Conservation (phyloP, 176 grass and related monocot species). For the Lolium rigidum region DNA sequence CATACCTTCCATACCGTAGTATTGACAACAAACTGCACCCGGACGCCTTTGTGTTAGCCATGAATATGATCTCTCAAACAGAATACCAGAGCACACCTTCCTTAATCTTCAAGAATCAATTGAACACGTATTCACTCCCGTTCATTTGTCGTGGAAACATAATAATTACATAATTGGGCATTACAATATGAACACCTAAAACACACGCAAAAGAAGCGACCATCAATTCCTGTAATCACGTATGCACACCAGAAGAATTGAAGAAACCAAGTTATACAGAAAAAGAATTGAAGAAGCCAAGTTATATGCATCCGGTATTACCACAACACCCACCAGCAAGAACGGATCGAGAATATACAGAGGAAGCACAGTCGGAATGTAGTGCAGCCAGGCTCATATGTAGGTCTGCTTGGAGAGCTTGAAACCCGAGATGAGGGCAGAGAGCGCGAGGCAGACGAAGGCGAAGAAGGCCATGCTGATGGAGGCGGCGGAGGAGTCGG, state of each 20-base stretch:
- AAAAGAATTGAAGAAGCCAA: no score
- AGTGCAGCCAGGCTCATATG: conserved; percentile 35
- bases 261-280: no score
- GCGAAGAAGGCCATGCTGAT: conserved; percentile 97
- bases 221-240: background rate
- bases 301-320: background rate
- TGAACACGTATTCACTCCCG: background rate
- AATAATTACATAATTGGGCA: background rate
- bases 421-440: conserved; percentile 81
- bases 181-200: background rate
- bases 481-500: conserved; percentile 80
- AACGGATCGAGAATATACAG: background rate
- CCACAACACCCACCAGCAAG: background rate
- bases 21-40: no score
- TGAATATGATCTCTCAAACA: background rate
- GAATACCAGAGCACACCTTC: background rate
- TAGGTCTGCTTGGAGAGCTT: conserved; percentile 80
- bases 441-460: conserved; percentile 75
- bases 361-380: background rate
- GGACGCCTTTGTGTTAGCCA: no score
- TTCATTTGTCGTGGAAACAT: background rate
- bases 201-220: background rate
- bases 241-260: background rate
- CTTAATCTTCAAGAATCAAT: background rate
- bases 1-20: no score